Conservation (phyloP, 169 alveolate genomes). For the Eimeria nieschulzi region DNA sequence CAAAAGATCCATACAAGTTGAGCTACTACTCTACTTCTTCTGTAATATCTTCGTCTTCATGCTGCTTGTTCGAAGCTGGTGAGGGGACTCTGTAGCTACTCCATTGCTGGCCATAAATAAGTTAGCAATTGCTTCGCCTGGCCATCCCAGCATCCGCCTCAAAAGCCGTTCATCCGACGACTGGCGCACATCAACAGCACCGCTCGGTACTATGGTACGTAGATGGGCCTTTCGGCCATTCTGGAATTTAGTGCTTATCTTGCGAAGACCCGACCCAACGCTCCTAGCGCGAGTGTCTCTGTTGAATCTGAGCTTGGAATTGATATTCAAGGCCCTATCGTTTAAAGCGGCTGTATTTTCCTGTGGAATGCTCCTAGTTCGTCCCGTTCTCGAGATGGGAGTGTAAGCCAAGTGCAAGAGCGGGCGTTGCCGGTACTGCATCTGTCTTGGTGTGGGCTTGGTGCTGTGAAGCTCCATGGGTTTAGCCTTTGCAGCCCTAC, state of each 20-base stretch:
- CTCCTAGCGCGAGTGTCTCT: background rate
- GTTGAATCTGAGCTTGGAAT: background rate
- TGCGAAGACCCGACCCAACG: background rate
- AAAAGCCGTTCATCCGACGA: background rate
- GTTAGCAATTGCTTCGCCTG: slow-evolving; percentile 25
- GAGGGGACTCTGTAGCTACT: background rate
- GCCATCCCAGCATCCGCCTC: slow-evolving; percentile 21
- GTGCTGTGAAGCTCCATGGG: background rate
- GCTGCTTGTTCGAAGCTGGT: background rate
- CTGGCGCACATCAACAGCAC: background rate
- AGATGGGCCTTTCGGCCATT: background rate
- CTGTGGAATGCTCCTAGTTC: background rate
- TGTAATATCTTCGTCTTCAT: background rate
- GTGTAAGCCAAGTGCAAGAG: background rate
- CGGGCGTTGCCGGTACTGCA: background rate
- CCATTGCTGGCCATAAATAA: no score
- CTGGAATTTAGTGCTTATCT: background rate
- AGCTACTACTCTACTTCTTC: background rate
- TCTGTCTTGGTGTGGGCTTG: background rate
- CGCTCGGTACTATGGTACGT: background rate
- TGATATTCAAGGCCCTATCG: background rate
- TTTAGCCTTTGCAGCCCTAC: background rate
- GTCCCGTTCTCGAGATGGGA: background rate
- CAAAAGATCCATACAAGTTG: no score
- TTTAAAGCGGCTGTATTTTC: background rate